These are phyloP conservation scores for Tillandsia fasciculata DNA, from an alignment of 176 grass and related monocot genomes.

Conservation along the genomic window DNA sequence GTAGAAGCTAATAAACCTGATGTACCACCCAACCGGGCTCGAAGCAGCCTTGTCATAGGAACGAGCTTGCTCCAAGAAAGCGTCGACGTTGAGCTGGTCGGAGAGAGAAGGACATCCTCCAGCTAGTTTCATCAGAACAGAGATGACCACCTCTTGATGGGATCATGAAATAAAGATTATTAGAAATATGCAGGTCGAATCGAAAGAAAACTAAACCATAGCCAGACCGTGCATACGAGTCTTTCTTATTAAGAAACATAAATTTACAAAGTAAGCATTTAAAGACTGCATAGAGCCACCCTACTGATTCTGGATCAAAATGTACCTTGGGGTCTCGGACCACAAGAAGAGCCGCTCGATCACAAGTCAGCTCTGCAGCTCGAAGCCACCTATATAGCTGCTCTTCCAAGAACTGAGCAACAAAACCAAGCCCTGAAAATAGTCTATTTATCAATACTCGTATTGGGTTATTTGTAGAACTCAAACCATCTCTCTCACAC, in stretches of 20 bases:
- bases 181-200: not conserved
- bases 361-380: conserved; percentile 88
- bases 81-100: conserved; percentile 80
- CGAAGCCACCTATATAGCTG: conserved; percentile 82
- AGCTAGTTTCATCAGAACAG: conserved; percentile 92
- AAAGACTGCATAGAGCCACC: not conserved
- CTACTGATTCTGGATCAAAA: not conserved
- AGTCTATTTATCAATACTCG: not conserved
- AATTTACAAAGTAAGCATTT: too few species aligned
- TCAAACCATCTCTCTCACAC: not conserved
- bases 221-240: too few species aligned
- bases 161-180: conserved; percentile 17
- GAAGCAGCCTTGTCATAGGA: conserved; percentile 87
- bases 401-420: conserved; percentile 78
- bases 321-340: conserved; percentile 82
- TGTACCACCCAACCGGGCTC: conserved; percentile 76
- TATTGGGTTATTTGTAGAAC: not conserved
- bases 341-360: conserved; percentile 90
- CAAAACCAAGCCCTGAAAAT: conserved; percentile 58
- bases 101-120: conserved; percentile 83
- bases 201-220: too few species aligned
- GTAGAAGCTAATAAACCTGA: conserved; percentile 39
- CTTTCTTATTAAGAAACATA: too few species aligned
- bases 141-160: conserved; percentile 92
- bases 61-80: conserved; percentile 96